Evolutionary conservation across 2,329 filamentous ascomycete genomes (phyloP), one percentile per base, ranked within the genome.

Genomic region (Geosmithia morbida): DNA sequence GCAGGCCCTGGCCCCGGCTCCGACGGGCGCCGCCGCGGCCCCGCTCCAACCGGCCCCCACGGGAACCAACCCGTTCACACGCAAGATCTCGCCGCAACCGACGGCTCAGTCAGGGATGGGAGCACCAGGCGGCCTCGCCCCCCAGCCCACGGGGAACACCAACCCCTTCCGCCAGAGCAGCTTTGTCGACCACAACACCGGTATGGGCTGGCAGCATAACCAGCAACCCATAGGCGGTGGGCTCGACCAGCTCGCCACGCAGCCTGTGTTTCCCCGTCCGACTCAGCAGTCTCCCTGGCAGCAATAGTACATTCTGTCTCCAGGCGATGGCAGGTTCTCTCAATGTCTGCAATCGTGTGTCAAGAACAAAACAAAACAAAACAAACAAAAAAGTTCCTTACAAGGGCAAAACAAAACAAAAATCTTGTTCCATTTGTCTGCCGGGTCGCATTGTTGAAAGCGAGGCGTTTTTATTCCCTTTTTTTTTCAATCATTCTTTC

Each of bases 111-210:
- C n/a, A n/a, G n/a, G n/a, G 67, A 68, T 46, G 67, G 70, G 41
- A 68, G 70, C 2, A 67, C 65, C 64, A 33, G 64, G 62, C 11
- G 61, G 73, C 45, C 66, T 92, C 5, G 74, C 75, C 47, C 79
- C 87, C 2, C 87, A 90, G 57, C 76, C 83, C 1, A 96, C 89
- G 0, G 89, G 88, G 8, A 87, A 79, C 57, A 96, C 89, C 2
- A 98, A 98, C 57, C 92, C 92, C 1, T 97, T 97, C 74, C 78
- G 92, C 16, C 88, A 97, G 59, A 87, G 85, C 43, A 80, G 83
- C 3, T 94, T 96, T 61, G 82, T 94, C 46, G 92, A 94, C 59
- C 88, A 94, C 57, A 74, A 81, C 52, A 94, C 88, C 0, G 89
- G 90, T 1, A 74, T 86, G 62, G 87, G 87, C 2, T 97, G 92